A percentile compares a stretch with the other conserved stretches of the same genome.
These are phyloP conservation scores for Craterostigma plantagineum DNA, from an alignment of 257 asterid genomes.

Conservation along the genomic window DNA sequence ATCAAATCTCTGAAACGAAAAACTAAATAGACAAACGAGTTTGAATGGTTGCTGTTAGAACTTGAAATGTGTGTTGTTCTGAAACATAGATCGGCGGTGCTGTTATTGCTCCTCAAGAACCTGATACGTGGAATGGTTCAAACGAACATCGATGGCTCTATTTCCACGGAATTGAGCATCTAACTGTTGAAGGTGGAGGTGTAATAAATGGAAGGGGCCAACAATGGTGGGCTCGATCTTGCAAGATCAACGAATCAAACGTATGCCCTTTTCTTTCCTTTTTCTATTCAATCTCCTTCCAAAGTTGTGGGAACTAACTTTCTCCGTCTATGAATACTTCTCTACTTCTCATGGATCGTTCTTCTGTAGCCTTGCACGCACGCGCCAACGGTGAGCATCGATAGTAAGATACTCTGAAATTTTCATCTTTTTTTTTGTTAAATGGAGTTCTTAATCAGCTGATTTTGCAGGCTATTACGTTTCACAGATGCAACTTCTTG, in stretches of 20 bases:
- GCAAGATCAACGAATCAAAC: constrained; percentile 55
- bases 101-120: constrained; percentile 51
- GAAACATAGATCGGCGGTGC: constrained; percentile 44
- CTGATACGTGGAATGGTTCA: constrained; percentile 40
- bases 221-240: constrained; percentile 83
- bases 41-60: background rate
- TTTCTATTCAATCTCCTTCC: constrained; percentile 5
- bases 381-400: constrained; percentile 65
- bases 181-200: constrained; percentile 67
- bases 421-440: constrained; percentile 1
- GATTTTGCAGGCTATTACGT: constrained; percentile 51
- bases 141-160: constrained; percentile 64
- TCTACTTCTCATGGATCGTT: constrained; percentile 10
- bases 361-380: constrained; percentile 63
- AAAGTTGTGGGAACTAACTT: constrained; percentile 2
- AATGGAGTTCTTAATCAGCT: background rate
- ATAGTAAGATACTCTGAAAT: background rate
- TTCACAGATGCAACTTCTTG: constrained; percentile 57
- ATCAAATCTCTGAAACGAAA: background rate
- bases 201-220: constrained; percentile 47
- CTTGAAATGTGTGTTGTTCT: background rate
- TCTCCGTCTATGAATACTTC: constrained; percentile 3
- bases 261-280: constrained; percentile 19
- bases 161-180: constrained; percentile 41
- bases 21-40: no score